Evolutionary conservation across 345 rosid genomes (phyloP).

Genomic region (Aurinia saxatilis): DNA sequence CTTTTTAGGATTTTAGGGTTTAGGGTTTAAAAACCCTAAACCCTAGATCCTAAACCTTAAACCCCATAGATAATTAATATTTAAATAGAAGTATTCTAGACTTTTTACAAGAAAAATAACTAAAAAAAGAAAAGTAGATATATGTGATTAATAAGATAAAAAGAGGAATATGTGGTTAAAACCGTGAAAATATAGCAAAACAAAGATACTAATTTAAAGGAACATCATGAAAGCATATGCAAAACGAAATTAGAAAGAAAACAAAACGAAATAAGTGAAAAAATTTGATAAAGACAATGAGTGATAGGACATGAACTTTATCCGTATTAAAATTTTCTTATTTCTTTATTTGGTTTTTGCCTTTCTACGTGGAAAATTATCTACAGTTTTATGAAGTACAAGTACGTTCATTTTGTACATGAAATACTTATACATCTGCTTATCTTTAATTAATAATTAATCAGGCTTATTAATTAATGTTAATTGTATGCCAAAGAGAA

Average conservation of each 20-base stretch:
- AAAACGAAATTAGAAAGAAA: constrained; percentile 13
- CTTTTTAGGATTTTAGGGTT: no score
- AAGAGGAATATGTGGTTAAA: neutral
- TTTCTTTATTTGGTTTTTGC: neutral
- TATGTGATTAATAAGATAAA: no score
- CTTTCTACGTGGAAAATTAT: constrained; percentile 20
- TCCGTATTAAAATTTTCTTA: constrained; percentile 13
- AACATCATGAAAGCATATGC: neutral
- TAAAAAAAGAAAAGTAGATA: no score
- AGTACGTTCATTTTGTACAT: constrained; percentile 20
- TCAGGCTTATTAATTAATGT: neutral
- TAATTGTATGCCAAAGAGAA: neutral
- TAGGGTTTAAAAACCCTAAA: no score
- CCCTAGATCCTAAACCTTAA: no score
- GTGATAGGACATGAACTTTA: constrained; percentile 27
- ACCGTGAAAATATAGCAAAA: neutral
- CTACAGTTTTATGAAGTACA: constrained; percentile 20
- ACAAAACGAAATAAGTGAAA: constrained; percentile 1
- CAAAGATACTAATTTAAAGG: neutral
- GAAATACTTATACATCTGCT: neutral
- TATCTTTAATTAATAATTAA: neutral
- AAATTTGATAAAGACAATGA: constrained; percentile 7
- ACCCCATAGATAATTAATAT: no score
- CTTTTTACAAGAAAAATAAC: no score
- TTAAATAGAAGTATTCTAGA: no score